Evolutionary conservation across 805 yeast species (phyloP).

Genomic region (Kregervanrija delftensis): DNA sequence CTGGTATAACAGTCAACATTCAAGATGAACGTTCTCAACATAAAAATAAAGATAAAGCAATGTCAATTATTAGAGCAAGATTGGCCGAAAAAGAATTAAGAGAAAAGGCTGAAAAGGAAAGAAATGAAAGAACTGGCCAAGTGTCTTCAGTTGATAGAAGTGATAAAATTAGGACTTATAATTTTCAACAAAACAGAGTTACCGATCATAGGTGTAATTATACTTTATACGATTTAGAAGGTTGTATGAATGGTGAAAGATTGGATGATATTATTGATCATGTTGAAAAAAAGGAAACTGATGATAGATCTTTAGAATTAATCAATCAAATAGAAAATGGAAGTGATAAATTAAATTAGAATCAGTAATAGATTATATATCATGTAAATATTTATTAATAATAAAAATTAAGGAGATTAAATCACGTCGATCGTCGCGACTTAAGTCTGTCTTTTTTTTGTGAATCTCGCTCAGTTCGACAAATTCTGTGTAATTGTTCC

Average conservation of each 20-base stretch:
- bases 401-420: too few relatives aligned
- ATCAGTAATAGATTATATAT: not conserved
- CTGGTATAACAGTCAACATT: constrained; percentile 82
- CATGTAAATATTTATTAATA: not conserved
- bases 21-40: constrained; percentile 97
- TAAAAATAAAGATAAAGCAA: constrained; percentile 87
- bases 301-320: constrained; percentile 35
- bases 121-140: constrained; percentile 66
- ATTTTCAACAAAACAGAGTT: constrained; percentile 84
- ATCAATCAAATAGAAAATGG: constrained; percentile 18
- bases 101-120: constrained; percentile 57
- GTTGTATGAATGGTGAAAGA: constrained; percentile 53
- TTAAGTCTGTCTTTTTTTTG: not conserved
- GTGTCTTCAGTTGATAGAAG: constrained; percentile 85
- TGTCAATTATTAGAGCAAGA: constrained; percentile 71
- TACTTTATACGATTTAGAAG: constrained; percentile 68
- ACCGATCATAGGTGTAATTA: constrained; percentile 91
- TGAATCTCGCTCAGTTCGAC: not conserved
- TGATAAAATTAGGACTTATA: constrained; percentile 91
- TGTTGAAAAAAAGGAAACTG: constrained; percentile 40
- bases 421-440: too few relatives aligned
- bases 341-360: not conserved
- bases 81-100: constrained; percentile 74
- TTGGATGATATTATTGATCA: constrained; percentile 51
- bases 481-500: not conserved